Evolutionary conservation across 257 asterid species (phyloP), one percentile per base, ranked within the genome.

Genomic region (Petrea volubilis): DNA sequence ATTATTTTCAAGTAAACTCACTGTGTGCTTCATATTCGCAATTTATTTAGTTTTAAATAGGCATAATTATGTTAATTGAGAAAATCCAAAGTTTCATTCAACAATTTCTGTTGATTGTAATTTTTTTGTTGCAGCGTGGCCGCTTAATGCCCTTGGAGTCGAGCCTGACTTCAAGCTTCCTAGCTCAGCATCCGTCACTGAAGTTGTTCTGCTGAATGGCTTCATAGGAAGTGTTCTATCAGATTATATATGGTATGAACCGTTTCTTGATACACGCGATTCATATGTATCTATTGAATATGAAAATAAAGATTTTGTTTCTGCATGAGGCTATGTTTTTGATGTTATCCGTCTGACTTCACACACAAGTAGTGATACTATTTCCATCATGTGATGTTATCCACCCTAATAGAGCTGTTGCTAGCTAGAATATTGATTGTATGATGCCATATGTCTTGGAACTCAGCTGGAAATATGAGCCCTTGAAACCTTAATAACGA

Each of bases 141-240:
- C 96, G 6, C 83, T 92, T 64, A 82, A 60, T 69, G 88, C 83
- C 59, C 75, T 90, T 28, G 96, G 96, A 44, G 77, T 92, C 78
- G 98, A 88, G 81, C 96, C 96, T 3, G 76, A 82, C 63, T 85
- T 90, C 81, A 70, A 73, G 74, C 62, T 87, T 70, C 96, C 98
- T 24, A 76, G 81, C 85, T 86, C 96, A 41, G 81, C 84, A 66
- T 83, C 93, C 24, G 53, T 81, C 27, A 61, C 56, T 23, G 89
- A 92, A 84, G 69, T 86, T 44, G 64, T 85, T 72, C 52, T 92
- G 81, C 80, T 90, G 59, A 90, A 92, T 71, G 88, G 96, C 72
- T 33, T 88, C 28, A 82, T 92, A 2, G 96, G 96, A 36, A 92
- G 96, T 60, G 92, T 92, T 53, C 71, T 90, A 36, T 85, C 96